Evolutionary conservation across 495 filamentous ascomycete genomes (phyloP), one percentile per base, ranked within the genome.

Genomic region (Terfezia boudieri): DNA sequence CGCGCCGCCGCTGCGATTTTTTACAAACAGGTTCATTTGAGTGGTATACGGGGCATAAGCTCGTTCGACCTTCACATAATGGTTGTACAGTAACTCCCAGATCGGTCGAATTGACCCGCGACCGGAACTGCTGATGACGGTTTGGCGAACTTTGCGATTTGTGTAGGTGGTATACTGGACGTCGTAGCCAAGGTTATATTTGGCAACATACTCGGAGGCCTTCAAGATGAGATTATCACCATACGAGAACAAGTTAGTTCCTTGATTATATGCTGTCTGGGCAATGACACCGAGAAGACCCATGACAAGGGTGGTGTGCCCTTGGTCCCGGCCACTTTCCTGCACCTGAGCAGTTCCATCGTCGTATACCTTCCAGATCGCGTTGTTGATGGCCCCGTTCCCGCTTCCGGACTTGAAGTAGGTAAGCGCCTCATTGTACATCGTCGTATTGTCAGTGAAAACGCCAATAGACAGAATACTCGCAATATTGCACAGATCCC

Each of bases 401-500:
- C 68, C 68, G 4, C 49, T 55, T 2, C 70, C 71, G 20, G 56
- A 58, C 50, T 67, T 63, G 43, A 71, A 68, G 49, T 71, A 73
- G 11, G 60, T 55, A 36, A 67, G 49, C 0, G 60, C 69, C 38
- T 66, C 49, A 9, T 71, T 53, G 36, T 60, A 68, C 57, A 69
- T 69, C 4, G 68, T 70, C 53, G 59, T 17, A 38, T 73, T 71
- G 48, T 73, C 71, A 0, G 63, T 56, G 5, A 71, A 56, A 20
- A 72, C 61, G 16, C 69, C 67, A 53, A 71, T 69, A 9, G 70
- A 64, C 14, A 69, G 50, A 9, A 67, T 59, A 0, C 61, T 64
- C 16, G 68, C 68, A 9, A 71, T 61, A 48, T 73, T 72, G 55
- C 67, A 70, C 22, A 69, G 59, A 49, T 73, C 71, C 69, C 71